phyloP scores from a whole-genome alignment of 495 filamentous ascomycete genomes.

The Podospora fimiseda region DNA sequence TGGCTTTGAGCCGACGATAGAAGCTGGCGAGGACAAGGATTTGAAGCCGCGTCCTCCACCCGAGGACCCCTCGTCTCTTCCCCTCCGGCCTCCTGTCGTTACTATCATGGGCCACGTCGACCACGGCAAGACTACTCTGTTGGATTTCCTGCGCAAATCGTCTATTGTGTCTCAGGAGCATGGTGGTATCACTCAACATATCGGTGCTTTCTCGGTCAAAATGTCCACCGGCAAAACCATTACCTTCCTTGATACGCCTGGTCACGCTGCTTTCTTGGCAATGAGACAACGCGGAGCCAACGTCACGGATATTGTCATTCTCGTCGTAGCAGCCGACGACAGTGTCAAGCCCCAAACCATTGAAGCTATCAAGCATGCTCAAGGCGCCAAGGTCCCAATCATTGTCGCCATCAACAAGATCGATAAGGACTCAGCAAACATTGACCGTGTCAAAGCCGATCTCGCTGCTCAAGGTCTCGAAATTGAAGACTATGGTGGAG shows the following conservation, averaged over 20 bases:
- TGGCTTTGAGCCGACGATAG: conserved; percentile 85
- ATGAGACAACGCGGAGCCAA: conserved; percentile 96
- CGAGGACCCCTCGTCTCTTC: conserved; percentile 64
- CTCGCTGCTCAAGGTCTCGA: conserved; percentile 79
- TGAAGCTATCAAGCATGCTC: conserved; percentile 93
- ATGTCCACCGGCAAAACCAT: conserved; percentile 81
- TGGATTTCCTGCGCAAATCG: conserved; percentile 90
- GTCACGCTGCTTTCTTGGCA: conserved; percentile 88
- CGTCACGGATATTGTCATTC: conserved; percentile 92
- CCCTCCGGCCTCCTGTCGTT: conserved; percentile 80
- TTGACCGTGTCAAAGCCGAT: conserved; percentile 81
- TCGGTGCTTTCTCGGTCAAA: conserved; percentile 93
- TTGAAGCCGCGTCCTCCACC: conserved; percentile 63
- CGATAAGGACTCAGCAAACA: conserved; percentile 74
- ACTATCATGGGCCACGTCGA: conserved; percentile 99
- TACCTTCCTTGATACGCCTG: conserved; percentile 96
- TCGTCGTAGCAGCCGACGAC: conserved; percentile 96
- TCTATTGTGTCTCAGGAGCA: conserved; percentile 86
- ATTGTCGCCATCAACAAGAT: conserved; percentile 99
- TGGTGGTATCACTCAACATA: conserved; percentile 97
- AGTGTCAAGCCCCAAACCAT: conserved; percentile 96
- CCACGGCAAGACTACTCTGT: conserved; percentile 94
- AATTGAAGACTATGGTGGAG: conserved; percentile 91
- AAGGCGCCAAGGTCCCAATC: conserved; percentile 83
- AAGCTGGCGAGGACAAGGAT: conserved; percentile 59